phyloP scores from a whole-genome alignment of 1,139 yeast species.

The Meyerozyma carpophila region DNA sequence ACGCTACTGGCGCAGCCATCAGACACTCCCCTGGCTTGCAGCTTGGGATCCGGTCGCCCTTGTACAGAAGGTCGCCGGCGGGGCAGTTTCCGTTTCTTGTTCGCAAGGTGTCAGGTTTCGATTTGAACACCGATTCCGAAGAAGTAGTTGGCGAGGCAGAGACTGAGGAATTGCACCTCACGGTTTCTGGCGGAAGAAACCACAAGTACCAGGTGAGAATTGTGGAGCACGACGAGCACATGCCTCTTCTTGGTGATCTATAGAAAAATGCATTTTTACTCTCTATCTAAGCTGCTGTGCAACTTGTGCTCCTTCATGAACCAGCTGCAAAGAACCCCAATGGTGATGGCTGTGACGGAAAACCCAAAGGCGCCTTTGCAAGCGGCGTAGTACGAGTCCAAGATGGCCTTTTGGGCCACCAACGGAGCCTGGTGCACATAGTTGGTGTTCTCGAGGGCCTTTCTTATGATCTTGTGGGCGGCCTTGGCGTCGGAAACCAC shows the following conservation, averaged over 20 bases:
- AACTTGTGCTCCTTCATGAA: conserved; percentile 42
- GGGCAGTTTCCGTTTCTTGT: conserved; percentile 2
- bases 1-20: conserved; percentile 11
- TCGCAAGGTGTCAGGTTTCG: conserved; percentile 10
- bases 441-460: conserved; percentile 53
- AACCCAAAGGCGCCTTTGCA: conserved; percentile 50
- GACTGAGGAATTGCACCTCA: neutral
- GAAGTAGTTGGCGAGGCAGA: neutral
- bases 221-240: neutral
- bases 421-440: conserved; percentile 49
- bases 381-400: conserved; percentile 44
- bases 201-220: neutral
- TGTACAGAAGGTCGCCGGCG: conserved; percentile 8
- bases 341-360: conserved; percentile 30
- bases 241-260: neutral
- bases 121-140: conserved; percentile 11
- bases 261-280: conserved; percentile 10
- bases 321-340: conserved; percentile 33
- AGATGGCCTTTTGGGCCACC: conserved; percentile 39
- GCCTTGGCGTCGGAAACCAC: conserved; percentile 19
- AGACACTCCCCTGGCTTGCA: conserved; percentile 3
- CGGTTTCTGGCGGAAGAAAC: neutral
- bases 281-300: conserved; percentile 34
- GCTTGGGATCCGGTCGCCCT: conserved; percentile 3
- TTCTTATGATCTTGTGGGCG: conserved; percentile 38